phyloP scores from a whole-genome alignment of 2,329 filamentous ascomycete genomes.

The Tolypocladium sp. region DNA sequence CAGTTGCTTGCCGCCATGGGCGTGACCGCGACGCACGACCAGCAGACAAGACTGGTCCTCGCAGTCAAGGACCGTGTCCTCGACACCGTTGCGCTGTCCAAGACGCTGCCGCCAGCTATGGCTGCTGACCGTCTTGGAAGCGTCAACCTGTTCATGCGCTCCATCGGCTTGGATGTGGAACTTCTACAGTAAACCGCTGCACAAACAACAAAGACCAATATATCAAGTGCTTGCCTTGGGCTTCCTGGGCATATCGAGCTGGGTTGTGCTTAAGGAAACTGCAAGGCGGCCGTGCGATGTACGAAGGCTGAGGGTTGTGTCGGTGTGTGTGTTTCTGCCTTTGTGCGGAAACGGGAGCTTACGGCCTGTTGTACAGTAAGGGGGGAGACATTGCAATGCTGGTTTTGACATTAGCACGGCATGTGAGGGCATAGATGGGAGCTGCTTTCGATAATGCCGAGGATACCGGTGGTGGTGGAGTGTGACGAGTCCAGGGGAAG shows the following conservation, averaged over 20 bases:
- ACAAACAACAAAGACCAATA: not conserved
- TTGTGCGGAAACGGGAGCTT: not conserved
- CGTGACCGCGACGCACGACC: constrained; percentile 84
- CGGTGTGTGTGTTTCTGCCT: not conserved
- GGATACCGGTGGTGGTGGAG: not conserved
- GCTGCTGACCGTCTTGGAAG: constrained; percentile 75
- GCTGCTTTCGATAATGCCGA: not conserved
- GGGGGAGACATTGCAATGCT: not conserved
- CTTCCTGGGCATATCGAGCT: not conserved
- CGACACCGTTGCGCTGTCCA: constrained; percentile 83
- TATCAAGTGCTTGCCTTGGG: not conserved
- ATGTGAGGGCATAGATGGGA: not conserved
- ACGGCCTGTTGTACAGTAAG: not conserved
- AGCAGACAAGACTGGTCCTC: constrained; percentile 88
- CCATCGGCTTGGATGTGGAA: constrained; percentile 96
- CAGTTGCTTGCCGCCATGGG: constrained; percentile 94
- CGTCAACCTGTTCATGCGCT: constrained; percentile 97
- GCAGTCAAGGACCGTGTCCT: constrained; percentile 97
- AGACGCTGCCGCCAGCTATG: constrained; percentile 83
- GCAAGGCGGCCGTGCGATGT: not conserved
- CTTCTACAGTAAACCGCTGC: constrained; percentile 32
- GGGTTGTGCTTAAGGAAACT: constrained; percentile 5
- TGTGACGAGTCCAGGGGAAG: not conserved
- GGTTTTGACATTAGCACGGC: not conserved
- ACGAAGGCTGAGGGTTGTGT: not conserved